phyloP scores from a whole-genome alignment of 257 asterid genomes.

The Misopates orontium region DNA sequence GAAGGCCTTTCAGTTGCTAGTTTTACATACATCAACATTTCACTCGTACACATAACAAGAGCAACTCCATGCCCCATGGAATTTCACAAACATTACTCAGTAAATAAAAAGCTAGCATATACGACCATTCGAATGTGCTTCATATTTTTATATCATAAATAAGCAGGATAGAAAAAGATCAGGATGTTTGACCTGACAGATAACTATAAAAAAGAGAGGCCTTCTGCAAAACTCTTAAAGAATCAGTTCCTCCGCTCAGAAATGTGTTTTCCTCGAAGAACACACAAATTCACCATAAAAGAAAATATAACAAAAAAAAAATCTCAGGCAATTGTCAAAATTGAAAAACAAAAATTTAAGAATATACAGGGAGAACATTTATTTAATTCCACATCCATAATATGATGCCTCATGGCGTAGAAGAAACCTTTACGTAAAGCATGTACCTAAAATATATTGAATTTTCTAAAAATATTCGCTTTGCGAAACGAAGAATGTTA shows the following conservation, averaged over 20 bases:
- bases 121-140: no score
- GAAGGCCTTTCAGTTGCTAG: slow-evolving; percentile 20
- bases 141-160: no score
- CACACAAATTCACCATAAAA: slow-evolving; percentile 1
- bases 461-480: no score
- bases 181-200: no score
- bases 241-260: not conserved
- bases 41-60: slow-evolving; percentile 1
- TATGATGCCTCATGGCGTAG: not conserved
- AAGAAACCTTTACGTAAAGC: not conserved
- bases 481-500: no score
- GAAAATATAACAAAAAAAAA: slow-evolving; percentile 5
- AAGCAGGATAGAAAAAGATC: no score
- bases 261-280: not conserved
- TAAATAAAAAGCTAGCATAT: no score
- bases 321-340: no score
- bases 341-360: not conserved
- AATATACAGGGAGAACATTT: not conserved
- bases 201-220: no score
- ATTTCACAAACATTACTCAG: not conserved
- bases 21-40: slow-evolving; percentile 12
- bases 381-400: not conserved
- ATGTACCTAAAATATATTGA: no score
- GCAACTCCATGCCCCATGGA: slow-evolving; percentile 24
- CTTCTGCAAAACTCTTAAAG: no score